These are phyloP conservation scores for Pyrrhoderma lamaoense DNA, from an alignment of 1,284 basidiomycete genomes.

Conservation along the genomic window DNA sequence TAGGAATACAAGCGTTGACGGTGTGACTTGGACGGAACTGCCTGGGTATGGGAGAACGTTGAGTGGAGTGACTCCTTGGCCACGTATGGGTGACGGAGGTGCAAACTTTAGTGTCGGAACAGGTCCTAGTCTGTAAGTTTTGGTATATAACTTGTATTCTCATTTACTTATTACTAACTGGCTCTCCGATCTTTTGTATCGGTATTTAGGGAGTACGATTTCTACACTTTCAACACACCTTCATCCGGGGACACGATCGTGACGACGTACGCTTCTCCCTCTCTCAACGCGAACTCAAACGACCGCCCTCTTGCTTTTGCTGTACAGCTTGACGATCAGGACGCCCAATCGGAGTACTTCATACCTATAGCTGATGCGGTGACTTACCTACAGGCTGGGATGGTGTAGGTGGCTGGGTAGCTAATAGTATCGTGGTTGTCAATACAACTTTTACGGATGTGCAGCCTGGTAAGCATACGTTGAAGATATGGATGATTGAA, in stretches of 20 bases:
- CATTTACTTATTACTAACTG: background rate
- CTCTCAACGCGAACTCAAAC: slow-evolving; percentile 49
- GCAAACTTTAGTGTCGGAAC: slow-evolving; percentile 50
- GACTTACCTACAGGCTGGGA: slow-evolving; percentile 44
- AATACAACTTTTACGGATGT: slow-evolving; percentile 33
- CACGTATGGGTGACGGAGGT: slow-evolving; percentile 42
- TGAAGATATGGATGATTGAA: slow-evolving; percentile 55
- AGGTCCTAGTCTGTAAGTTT: slow-evolving; percentile 51
- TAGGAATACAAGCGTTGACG: slow-evolving; percentile 44
- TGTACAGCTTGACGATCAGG: slow-evolving; percentile 44
- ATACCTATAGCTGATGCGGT: slow-evolving; percentile 42
- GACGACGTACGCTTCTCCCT: slow-evolving; percentile 49
- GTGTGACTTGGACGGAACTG: slow-evolving; percentile 50
- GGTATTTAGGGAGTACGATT: slow-evolving; percentile 50
- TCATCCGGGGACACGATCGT: slow-evolving; percentile 37
- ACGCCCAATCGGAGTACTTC: slow-evolving; percentile 40
- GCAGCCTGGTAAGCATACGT: slow-evolving; percentile 46
- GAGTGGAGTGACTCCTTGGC: slow-evolving; percentile 56
- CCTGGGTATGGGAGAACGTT: slow-evolving; percentile 52
- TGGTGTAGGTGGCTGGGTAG: slow-evolving; percentile 44
- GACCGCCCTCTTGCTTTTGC: slow-evolving; percentile 50
- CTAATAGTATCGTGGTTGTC: slow-evolving; percentile 40
- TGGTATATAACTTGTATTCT: no score
- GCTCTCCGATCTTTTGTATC: background rate
- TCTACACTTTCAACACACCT: slow-evolving; percentile 49